phyloP scores from a whole-genome alignment of 2,329 filamentous ascomycete genomes.

The Alternaria atra region DNA sequence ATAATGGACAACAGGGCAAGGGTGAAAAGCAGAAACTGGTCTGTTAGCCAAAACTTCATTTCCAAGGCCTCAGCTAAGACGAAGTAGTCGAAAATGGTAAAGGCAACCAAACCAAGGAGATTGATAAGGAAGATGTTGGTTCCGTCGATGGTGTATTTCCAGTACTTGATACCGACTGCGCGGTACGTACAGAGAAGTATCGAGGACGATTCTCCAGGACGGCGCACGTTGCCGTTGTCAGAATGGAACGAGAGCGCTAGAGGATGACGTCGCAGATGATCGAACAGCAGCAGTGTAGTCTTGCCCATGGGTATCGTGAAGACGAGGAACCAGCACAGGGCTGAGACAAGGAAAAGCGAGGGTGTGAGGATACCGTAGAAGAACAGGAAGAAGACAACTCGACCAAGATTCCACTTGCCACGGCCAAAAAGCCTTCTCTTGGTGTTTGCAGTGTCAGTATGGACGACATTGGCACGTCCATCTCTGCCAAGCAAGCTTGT shows the following conservation, averaged over 20 bases:
- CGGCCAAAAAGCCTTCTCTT: constrained; percentile 93
- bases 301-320: constrained; percentile 99
- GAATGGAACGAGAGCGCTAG: constrained; percentile 93
- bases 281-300: constrained; percentile 86
- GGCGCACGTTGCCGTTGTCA: constrained; percentile 77
- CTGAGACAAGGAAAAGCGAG: constrained; percentile 82
- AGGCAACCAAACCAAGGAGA: constrained; percentile 89
- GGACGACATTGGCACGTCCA: constrained; percentile 59
- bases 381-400: constrained; percentile 94
- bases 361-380: constrained; percentile 95
- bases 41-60: constrained; percentile 77
- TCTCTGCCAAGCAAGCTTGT: constrained; percentile 83
- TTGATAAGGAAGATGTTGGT: constrained; percentile 99
- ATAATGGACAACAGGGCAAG: constrained; percentile 91
- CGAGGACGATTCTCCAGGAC: constrained; percentile 76
- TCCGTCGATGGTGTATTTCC: constrained; percentile 98
- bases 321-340: constrained; percentile 93
- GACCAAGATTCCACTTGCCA: constrained; percentile 92
- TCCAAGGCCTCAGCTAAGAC: constrained; percentile 75
- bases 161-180: constrained; percentile 92
- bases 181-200: constrained; percentile 97
- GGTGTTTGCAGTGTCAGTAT: constrained; percentile 54
- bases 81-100: constrained; percentile 92
- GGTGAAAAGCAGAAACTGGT: constrained; percentile 85
- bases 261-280: constrained; percentile 91